Evolutionary conservation across 2,329 filamentous ascomycete genomes (phyloP), one percentile per base, ranked within the genome.

Genomic region (Neoscytalidium dimidiatum): DNA sequence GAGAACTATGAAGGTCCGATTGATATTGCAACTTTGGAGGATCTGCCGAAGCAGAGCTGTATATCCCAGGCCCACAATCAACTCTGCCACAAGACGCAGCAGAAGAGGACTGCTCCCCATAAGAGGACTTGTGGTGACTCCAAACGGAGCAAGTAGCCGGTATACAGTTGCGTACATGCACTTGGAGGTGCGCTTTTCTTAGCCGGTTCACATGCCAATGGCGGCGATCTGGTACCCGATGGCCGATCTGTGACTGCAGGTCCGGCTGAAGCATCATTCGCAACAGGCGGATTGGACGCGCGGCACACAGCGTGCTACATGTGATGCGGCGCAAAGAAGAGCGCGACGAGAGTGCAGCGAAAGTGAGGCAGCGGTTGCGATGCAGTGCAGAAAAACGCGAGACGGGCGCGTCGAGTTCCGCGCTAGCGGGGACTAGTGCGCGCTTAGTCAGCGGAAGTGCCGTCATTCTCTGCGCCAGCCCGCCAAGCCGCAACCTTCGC

Each of bases 1-100:
- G 79, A 82, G 82, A 83, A 84, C 82, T 84, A 84, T 84, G 82
- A 84, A 80, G 80, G 81, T 80, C 81, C 81, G 72, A 70, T 70
- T 78, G 66, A 63, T 84, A 72, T 84, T 74, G 82, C 82, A 84
- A 79, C 77, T 35, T 71, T 66, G 70, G 69, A 70, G 72, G 76
- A 76, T 78, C 74, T 74, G 69, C 71, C 69, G 67, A 71, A 73
- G 70, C 72, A 69, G 74, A 72, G 72, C 72, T 74, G 74, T 67
- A 65, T 46, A 52, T 65, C 63, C 67, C 70, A 70, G n/a, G 74
- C 81, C 79, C 78, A 75, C 80, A 79, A 73, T 69, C 75, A 71
- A 69, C 68, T 70, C 74, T 70, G 58, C 77, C 74, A 77, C 82
- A 84, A 82, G 75, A 84, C 81, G 81, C 75, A 76, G 76, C 71